Conservation (phyloP, 2,329 filamentous ascomycete species). For the Penicillium janthinellum region DNA sequence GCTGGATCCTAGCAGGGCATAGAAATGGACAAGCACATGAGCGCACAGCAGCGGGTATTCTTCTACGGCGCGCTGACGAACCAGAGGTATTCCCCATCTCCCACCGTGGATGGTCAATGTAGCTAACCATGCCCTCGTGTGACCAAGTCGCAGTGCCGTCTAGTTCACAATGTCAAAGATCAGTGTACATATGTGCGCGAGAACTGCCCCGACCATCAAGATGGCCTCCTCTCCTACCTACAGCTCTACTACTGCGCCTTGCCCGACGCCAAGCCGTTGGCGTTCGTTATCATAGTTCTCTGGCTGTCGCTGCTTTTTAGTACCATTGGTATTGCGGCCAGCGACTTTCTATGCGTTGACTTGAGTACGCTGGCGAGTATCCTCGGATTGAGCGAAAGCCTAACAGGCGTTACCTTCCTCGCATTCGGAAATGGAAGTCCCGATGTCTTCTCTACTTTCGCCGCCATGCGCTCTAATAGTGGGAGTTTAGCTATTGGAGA, state of each 20-base stretch:
- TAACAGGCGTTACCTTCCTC: conserved; percentile 93
- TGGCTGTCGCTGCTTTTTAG: conserved; percentile 93
- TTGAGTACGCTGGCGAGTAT: conserved; percentile 88
- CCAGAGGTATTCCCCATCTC: conserved; percentile 30
- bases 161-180: conserved; percentile 75
- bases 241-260: conserved; percentile 87
- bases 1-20: conserved; percentile 24
- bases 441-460: conserved; percentile 98
- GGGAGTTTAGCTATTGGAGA: conserved; percentile 96
- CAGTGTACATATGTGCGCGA: conserved; percentile 82
- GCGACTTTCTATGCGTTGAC: conserved; percentile 98
- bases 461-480: conserved; percentile 94
- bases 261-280: conserved; percentile 67
- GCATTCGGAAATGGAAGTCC: conserved; percentile 98
- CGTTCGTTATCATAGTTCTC: conserved; percentile 73
- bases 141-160: conserved; percentile 62
- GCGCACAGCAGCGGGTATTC: conserved; percentile 10
- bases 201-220: conserved; percentile 86
- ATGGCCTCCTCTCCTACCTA: conserved; percentile 86
- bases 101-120: conserved; percentile 9
- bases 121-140: conserved; percentile 20
- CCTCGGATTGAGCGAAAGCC: conserved; percentile 89
- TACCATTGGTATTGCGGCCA: conserved; percentile 95
- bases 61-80: conserved; percentile 26
- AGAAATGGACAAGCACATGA: conserved; percentile 9